Evolutionary conservation across 2,329 filamentous ascomycete species (phyloP).

Genomic region (Chrysosporium queenslandicum): DNA sequence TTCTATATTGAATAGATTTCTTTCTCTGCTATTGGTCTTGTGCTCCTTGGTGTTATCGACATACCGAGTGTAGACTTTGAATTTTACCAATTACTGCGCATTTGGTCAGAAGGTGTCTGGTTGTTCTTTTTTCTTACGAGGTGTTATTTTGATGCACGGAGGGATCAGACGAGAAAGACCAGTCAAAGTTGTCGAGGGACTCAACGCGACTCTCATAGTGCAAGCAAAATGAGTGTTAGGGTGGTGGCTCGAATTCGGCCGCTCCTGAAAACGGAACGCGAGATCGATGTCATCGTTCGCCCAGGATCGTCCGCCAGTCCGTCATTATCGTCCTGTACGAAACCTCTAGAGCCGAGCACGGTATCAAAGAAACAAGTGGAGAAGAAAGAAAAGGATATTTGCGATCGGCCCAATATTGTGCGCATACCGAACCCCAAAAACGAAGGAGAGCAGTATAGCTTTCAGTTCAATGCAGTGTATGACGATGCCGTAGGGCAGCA

Average conservation of each 20-base stretch:
- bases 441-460: conserved; percentile 79
- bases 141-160: no score
- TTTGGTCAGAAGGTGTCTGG: no score
- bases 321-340: neutral
- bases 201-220: no score
- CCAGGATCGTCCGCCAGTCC: conserved; percentile 40
- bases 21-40: no score
- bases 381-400: conserved; percentile 25
- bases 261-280: conserved; percentile 71
- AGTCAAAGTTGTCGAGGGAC: no score
- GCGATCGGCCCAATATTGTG: conserved; percentile 57
- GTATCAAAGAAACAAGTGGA: conserved; percentile 17
- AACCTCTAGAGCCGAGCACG: neutral
- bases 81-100: no score
- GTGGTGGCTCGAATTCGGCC: conserved; percentile 88
- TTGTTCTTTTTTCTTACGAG: no score
- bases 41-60: no score
- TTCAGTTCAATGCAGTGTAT: conserved; percentile 91
- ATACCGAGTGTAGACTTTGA: no score
- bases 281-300: conserved; percentile 78
- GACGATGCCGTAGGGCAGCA: conserved; percentile 71
- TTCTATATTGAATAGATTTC: no score
- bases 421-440: conserved; percentile 93
- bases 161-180: no score
- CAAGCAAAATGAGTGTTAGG: conserved; percentile 47